These are phyloP conservation scores for Aspergillus sclerotiicarbonarius DNA, from an alignment of 495 filamentous ascomycete genomes.

Conservation along the genomic window DNA sequence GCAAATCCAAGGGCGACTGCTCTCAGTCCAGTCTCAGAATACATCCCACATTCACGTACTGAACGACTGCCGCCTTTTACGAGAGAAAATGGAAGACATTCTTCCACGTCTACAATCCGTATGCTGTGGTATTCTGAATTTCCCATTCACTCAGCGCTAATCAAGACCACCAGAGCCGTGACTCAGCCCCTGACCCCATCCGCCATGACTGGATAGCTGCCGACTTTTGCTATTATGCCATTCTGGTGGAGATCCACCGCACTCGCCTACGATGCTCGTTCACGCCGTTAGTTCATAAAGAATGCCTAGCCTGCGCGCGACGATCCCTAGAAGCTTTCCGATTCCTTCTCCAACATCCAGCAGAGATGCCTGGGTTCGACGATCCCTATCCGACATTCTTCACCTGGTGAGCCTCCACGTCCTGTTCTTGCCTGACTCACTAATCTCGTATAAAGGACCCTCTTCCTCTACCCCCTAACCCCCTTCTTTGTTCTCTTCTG, in stretches of 20 bases:
- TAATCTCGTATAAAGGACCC: constrained; percentile 19
- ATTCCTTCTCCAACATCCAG: constrained; percentile 23
- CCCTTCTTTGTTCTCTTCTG: constrained; percentile 35
- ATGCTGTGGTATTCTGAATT: no score
- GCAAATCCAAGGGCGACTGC: constrained; percentile 25
- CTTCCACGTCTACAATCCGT: constrained; percentile 21
- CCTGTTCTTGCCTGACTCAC: not conserved
- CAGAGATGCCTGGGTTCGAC: constrained; percentile 20
- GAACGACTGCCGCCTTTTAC: constrained; percentile 13
- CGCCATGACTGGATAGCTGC: constrained; percentile 22
- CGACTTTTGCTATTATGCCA: constrained; percentile 30
- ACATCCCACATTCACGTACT: not conserved
- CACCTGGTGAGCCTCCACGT: constrained; percentile 20
- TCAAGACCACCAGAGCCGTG: constrained; percentile 12
- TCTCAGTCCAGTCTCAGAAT: not conserved
- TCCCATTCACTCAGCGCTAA: no score
- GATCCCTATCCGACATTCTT: constrained; percentile 31
- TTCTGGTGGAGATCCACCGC: constrained; percentile 32
- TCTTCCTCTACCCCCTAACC: constrained; percentile 28
- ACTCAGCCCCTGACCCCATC: constrained; percentile 13
- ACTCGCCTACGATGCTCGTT: constrained; percentile 23
- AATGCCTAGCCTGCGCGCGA: constrained; percentile 27
- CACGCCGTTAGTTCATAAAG: constrained; percentile 23
- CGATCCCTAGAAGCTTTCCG: constrained; percentile 25
- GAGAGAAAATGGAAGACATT: constrained; percentile 23